These are phyloP conservation scores for Pythium plurisporium DNA, from an alignment of 352 stramenopile species.

Conservation along the genomic window DNA sequence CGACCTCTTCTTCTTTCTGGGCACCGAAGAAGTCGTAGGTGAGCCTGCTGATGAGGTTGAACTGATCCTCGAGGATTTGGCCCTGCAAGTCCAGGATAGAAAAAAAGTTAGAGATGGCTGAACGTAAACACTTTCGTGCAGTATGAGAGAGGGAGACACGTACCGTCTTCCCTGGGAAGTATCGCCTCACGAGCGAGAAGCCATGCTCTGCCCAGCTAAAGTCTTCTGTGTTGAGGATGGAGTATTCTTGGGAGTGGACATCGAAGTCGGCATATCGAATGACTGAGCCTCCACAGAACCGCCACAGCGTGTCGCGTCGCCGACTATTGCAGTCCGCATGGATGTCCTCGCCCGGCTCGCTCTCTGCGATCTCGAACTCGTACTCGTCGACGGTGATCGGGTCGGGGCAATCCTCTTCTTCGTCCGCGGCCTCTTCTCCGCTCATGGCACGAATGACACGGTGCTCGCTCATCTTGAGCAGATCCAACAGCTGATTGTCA, in stretches of 20 bases:
- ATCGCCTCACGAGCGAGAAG: slow-evolving; percentile 81
- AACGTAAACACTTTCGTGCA: neutral
- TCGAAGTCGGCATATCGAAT: slow-evolving; percentile 85
- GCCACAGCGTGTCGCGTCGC: slow-evolving; percentile 69
- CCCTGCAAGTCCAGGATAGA: too few relatives aligned
- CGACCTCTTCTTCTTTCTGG: slow-evolving; percentile 52
- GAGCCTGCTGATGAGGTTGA: slow-evolving; percentile 82
- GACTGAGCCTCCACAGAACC: slow-evolving; percentile 77
- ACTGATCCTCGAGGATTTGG: slow-evolving; percentile 82
- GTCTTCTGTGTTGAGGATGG: slow-evolving; percentile 83
- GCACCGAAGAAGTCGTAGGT: slow-evolving; percentile 76
- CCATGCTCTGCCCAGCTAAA: slow-evolving; percentile 89
- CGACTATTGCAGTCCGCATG: slow-evolving; percentile 21
- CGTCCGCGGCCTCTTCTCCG: slow-evolving; percentile 43
- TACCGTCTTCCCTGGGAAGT: slow-evolving; percentile 71
- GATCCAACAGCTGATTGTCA: slow-evolving; percentile 61
- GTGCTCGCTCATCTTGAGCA: slow-evolving; percentile 50
- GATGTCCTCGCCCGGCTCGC: slow-evolving; percentile 44
- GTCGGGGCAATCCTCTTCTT: slow-evolving; percentile 4
- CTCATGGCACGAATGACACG: slow-evolving; percentile 16
- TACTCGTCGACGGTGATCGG: slow-evolving; percentile 7
- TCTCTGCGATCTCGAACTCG: slow-evolving; percentile 52
- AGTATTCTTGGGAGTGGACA: slow-evolving; percentile 73
- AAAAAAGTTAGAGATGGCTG: neutral
- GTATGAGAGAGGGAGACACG: neutral